A percentile compares a stretch with the other conserved stretches of the same genome.
Conservation (phyloP, 1,139 yeast species). For the Pichia kudriavzevii region DNA sequence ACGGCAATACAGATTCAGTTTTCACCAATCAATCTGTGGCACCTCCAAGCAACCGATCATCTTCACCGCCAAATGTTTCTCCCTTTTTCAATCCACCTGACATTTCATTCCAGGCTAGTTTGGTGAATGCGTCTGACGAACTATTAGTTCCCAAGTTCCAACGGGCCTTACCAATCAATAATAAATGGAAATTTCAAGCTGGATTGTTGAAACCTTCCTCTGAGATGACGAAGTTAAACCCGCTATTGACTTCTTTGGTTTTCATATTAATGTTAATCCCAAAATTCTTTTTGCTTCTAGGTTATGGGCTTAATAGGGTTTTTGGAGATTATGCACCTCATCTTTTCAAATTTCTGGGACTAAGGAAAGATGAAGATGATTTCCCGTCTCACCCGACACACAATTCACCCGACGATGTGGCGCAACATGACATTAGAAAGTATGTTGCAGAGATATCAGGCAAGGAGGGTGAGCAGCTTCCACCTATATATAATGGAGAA, state of each 20-base stretch:
- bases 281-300: slow-evolving; percentile 29
- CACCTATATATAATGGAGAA: slow-evolving; percentile 24
- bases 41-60: no score
- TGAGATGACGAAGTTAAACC: slow-evolving; percentile 4
- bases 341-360: slow-evolving; percentile 28
- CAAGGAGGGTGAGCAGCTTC: slow-evolving; percentile 15
- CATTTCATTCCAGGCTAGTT: neutral
- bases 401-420: slow-evolving; percentile 16
- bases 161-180: slow-evolving; percentile 33
- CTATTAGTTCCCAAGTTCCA: slow-evolving; percentile 26
- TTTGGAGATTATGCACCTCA: slow-evolving; percentile 28
- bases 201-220: slow-evolving; percentile 18
- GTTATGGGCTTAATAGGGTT: slow-evolving; percentile 32
- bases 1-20: no score
- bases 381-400: slow-evolving; percentile 29
- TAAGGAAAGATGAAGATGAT: slow-evolving; percentile 23
- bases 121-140: slow-evolving; percentile 29
- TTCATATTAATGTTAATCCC: slow-evolving; percentile 43
- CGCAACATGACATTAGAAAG: slow-evolving; percentile 16
- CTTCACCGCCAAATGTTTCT: neutral
- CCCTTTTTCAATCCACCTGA: slow-evolving; percentile 1
- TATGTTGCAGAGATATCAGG: slow-evolving; percentile 14
- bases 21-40: no score
- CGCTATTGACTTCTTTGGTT: slow-evolving; percentile 31
- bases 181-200: slow-evolving; percentile 29